Conservation (phyloP, 345 rosid genomes). For the Populus deltoides region DNA sequence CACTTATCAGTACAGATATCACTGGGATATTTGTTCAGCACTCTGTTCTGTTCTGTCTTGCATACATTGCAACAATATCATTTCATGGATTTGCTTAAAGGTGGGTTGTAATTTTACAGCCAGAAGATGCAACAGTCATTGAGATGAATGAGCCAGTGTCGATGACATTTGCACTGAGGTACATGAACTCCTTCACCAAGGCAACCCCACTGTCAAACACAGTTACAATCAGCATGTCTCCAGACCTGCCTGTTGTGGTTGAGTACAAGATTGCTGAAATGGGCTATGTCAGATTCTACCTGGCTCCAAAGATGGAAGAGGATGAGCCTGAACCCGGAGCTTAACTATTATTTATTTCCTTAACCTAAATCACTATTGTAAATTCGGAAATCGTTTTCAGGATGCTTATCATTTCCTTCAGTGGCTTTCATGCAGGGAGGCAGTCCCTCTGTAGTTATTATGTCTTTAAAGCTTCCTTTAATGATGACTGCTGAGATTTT, state of each 20-base stretch:
- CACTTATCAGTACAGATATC: background rate
- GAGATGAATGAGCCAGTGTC: slow-evolving; percentile 98
- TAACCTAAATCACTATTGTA: background rate
- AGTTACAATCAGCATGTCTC: slow-evolving; percentile 86
- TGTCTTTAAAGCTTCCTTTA: background rate
- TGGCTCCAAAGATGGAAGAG: slow-evolving; percentile 99
- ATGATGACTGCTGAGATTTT: background rate
- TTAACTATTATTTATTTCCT: background rate
- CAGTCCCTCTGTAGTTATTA: background rate
- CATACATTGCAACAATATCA: too few relatives aligned
- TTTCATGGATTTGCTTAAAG: background rate
- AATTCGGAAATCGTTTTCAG: background rate
- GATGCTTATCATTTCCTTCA: background rate
- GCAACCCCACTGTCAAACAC: slow-evolving; percentile 82
- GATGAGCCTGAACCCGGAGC: slow-evolving; percentile 65
- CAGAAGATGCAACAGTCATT: slow-evolving; percentile 78
- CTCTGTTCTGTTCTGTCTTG: background rate
- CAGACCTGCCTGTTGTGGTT: slow-evolving; percentile 93
- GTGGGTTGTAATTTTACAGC: slow-evolving; percentile 46
- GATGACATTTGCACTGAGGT: slow-evolving; percentile 86
- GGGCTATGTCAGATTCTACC: slow-evolving; percentile 88
- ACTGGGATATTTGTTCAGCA: background rate
- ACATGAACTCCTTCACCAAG: slow-evolving; percentile 96
- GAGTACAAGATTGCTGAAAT: slow-evolving; percentile 99
- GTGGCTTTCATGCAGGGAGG: background rate